Percentiles rank a stretch among this genome's conserved stretches.
Conservation (phyloP, 352 stramenopile genomes). For the Peronosclerospora sorghi region DNA sequence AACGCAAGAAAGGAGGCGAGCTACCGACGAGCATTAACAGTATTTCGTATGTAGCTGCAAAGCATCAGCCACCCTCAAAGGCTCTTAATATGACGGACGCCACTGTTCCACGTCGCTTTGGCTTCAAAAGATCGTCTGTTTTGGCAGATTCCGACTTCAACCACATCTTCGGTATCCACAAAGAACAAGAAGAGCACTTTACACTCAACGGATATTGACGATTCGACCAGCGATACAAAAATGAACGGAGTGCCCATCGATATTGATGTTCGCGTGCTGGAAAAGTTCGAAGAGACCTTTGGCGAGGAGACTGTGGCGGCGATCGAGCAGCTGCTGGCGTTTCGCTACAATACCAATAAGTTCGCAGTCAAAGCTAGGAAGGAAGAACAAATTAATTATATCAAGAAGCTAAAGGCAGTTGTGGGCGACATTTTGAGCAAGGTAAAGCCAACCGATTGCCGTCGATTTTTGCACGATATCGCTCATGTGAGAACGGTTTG, state of each 20-base stretch:
- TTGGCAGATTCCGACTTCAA: conserved; percentile 1
- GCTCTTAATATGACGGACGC: conserved; percentile 2
- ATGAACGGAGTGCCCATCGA: no score
- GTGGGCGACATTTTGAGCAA: conserved; percentile 27
- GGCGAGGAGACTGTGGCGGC: no score
- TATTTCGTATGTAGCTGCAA: conserved; percentile 9
- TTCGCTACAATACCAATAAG: conserved; percentile 53
- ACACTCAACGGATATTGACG: no score
- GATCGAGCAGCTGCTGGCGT: no score
- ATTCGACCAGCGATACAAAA: no score
- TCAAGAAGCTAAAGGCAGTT: conserved; percentile 39
- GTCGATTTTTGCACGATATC: background rate
- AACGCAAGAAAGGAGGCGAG: no score
- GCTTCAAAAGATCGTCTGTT: conserved; percentile 28
- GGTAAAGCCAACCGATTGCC: conserved; percentile 6
- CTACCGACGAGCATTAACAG: no score
- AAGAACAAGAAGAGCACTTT: no score
- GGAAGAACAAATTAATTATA: conserved; percentile 46
- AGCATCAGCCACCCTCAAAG: conserved; percentile 17
- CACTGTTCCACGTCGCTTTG: conserved; percentile 18
- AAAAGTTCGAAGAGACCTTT: no score
- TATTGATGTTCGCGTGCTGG: no score
- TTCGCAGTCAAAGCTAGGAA: conserved; percentile 46
- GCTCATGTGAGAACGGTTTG: background rate
- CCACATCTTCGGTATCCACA: no score